Evolutionary conservation across 805 yeast genomes (phyloP).

Genomic region (Starmerella potacharoeniae): DNA sequence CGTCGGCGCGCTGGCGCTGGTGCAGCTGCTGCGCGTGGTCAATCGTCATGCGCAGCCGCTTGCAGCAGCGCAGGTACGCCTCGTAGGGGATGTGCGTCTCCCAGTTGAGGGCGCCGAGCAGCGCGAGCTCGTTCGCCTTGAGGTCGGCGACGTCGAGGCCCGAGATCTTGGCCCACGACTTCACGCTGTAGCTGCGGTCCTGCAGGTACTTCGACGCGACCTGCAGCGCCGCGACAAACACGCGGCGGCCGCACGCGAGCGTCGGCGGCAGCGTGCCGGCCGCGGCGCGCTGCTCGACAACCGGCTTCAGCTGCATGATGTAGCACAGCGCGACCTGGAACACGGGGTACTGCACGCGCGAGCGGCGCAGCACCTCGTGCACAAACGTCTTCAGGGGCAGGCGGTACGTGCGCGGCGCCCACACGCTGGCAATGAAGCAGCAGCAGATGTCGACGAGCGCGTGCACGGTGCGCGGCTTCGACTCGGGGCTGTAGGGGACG

Average conservation of each 20-base stretch:
- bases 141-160: conserved; percentile 48
- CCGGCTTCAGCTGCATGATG: conserved; percentile 37
- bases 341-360: conserved; percentile 49
- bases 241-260: conserved; percentile 48
- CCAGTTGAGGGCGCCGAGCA: conserved; percentile 47
- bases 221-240: conserved; percentile 56
- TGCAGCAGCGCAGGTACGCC: conserved; percentile 15
- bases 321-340: conserved; percentile 60
- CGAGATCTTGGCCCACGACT: conserved; percentile 63
- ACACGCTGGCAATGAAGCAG: conserved; percentile 14
- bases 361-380: conserved; percentile 34
- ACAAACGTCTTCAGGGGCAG: conserved; percentile 31
- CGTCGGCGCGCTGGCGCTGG: background rate
- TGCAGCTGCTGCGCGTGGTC: background rate
- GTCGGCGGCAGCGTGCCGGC: conserved; percentile 5
- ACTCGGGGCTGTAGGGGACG: conserved; percentile 11
- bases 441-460: conserved; percentile 18
- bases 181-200: conserved; percentile 58
- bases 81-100: conserved; percentile 40
- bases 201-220: conserved; percentile 62
- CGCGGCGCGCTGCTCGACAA: conserved; percentile 5
- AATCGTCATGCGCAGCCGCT: conserved; percentile 7
- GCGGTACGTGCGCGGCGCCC: conserved; percentile 14
- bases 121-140: conserved; percentile 40
- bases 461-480: conserved; percentile 15